A percentile compares a stretch with the other conserved stretches of the same genome.
Conservation (phyloP, 805 yeast species). For the Lipomyces sp. region DNA sequence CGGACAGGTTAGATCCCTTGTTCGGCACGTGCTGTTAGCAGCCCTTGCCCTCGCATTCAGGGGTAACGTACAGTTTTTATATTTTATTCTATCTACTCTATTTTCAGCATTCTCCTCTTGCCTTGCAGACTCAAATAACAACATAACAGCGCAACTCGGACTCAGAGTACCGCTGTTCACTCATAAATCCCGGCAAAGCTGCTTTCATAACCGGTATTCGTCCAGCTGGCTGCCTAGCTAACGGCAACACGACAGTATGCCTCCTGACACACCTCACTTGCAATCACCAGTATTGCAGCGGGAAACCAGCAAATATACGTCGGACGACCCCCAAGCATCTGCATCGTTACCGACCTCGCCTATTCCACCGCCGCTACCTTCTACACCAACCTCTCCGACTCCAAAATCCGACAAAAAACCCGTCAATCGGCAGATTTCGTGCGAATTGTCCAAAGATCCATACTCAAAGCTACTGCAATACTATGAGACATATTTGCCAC, state of each 20-base stretch:
- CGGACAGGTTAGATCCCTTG: too few species aligned
- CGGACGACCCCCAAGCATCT: background rate
- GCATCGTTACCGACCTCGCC: background rate
- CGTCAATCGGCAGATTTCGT: background rate
- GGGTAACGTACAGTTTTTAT: too few species aligned
- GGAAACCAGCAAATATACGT: background rate
- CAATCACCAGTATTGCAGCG: background rate
- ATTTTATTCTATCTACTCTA: too few species aligned
- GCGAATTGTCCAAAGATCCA: background rate
- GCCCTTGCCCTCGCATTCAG: background rate
- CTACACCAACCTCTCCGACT: background rate
- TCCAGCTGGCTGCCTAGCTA: background rate
- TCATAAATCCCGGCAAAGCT: background rate
- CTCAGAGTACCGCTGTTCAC: background rate
- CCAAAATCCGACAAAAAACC: background rate
- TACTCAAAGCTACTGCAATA: constrained; percentile 12
- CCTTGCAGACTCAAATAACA: background rate
- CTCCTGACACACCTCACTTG: background rate
- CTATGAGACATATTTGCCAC: constrained; percentile 17
- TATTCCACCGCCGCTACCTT: background rate
- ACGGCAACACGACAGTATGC: background rate
- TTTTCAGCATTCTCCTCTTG: too few species aligned
- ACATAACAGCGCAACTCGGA: background rate
- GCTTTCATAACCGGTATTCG: background rate
- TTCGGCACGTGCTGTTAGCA: background rate